phyloP scores from a whole-genome alignment of 176 grass and related monocot genomes.

The Aechmea fasciata region DNA sequence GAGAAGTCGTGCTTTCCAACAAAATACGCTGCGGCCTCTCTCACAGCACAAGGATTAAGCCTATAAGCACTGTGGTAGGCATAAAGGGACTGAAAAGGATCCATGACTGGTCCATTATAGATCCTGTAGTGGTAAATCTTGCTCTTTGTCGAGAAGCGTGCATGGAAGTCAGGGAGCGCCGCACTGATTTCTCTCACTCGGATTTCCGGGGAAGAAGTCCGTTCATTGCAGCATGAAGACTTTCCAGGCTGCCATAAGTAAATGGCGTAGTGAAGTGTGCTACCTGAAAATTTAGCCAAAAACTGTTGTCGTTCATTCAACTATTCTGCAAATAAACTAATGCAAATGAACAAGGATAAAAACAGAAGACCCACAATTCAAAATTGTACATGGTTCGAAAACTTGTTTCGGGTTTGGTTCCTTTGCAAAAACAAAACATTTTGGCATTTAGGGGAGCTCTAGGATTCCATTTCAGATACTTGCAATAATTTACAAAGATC shows the following conservation, averaged over 20 bases:
- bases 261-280: slow-evolving; percentile 86
- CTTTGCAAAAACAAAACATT: no score
- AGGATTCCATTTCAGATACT: no score
- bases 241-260: slow-evolving; percentile 52
- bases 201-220: slow-evolving; percentile 83
- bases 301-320: background rate
- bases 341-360: background rate
- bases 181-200: slow-evolving; percentile 81
- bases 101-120: slow-evolving; percentile 77
- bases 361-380: background rate
- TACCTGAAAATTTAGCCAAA: slow-evolving; percentile 48
- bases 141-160: slow-evolving; percentile 69
- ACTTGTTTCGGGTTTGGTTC: background rate
- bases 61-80: slow-evolving; percentile 69
- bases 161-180: slow-evolving; percentile 64
- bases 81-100: slow-evolving; percentile 61
- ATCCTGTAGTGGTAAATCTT: slow-evolving; percentile 97
- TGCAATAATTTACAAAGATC: no score
- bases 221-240: slow-evolving; percentile 68
- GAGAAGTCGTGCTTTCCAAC: slow-evolving; percentile 79
- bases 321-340: no score
- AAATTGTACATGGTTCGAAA: background rate
- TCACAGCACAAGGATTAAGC: slow-evolving; percentile 66
- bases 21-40: slow-evolving; percentile 73
- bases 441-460: no score